These are phyloP conservation scores for Picea sitchensis DNA, from an alignment of 75 land plant genomes.

Conservation along the genomic window DNA sequence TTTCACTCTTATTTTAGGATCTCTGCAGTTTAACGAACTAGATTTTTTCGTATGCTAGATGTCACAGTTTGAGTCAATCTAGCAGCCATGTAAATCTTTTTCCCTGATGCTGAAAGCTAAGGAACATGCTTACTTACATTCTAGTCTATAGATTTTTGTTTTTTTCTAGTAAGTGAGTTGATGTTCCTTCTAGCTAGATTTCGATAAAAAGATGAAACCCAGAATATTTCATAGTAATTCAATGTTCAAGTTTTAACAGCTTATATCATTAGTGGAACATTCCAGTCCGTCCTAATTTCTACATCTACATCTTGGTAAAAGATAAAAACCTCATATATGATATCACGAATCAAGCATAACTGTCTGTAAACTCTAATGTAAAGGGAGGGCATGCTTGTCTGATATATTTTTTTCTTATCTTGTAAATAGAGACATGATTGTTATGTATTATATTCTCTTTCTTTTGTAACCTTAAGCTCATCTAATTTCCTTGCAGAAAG, in stretches of 20 bases:
- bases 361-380: background rate
- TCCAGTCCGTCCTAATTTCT: background rate
- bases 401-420: background rate
- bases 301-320: background rate
- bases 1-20: background rate
- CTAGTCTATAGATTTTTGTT: too few relatives aligned
- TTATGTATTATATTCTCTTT: background rate
- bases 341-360: background rate
- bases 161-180: too few relatives aligned
- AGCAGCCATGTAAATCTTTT: background rate
- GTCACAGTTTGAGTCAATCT: background rate
- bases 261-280: too few relatives aligned
- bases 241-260: too few relatives aligned
- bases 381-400: background rate
- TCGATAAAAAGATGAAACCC: too few relatives aligned
- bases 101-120: too few relatives aligned
- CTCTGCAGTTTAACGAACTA: background rate
- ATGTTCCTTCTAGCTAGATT: too few relatives aligned
- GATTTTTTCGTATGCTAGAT: background rate
- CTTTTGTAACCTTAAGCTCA: background rate
- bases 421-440: background rate
- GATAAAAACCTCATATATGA: background rate
- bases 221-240: too few relatives aligned
- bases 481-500: slow-evolving; percentile 35
- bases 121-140: too few relatives aligned